Evolutionary conservation across 2,329 filamentous ascomycete genomes (phyloP).

Genomic region (Colletotrichum plurivorum): DNA sequence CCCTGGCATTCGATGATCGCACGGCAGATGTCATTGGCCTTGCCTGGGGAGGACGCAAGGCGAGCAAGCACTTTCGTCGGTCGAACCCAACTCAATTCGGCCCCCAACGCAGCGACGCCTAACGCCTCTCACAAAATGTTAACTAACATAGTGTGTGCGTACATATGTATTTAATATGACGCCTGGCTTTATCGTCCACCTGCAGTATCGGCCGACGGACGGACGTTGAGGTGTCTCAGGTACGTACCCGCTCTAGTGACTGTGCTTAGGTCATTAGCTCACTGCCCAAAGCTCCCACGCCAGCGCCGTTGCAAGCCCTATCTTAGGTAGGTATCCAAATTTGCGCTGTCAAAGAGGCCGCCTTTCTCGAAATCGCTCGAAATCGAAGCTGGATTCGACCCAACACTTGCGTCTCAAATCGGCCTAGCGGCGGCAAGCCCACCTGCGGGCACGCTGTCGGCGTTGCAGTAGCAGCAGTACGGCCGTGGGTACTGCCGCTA

Average conservation of each 20-base stretch:
- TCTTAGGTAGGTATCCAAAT: neutral
- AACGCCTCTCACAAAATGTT: too few species aligned
- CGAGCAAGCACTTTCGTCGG: slow-evolving; percentile 3
- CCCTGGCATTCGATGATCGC: slow-evolving; percentile 6
- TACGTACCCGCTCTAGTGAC: too few species aligned
- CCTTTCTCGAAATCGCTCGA: slow-evolving; percentile 8
- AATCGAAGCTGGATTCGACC: slow-evolving; percentile 1
- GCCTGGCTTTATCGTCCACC: slow-evolving; percentile 14
- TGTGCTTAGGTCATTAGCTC: too few species aligned
- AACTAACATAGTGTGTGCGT: too few species aligned
- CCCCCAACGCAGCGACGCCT: too few species aligned
- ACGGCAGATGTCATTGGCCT: slow-evolving; percentile 19
- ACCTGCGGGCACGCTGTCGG: slow-evolving; percentile 11
- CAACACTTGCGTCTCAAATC: slow-evolving; percentile 9
- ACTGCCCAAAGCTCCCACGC: slow-evolving; percentile 28
- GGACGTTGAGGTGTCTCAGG: slow-evolving; percentile 7
- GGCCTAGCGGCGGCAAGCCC: slow-evolving; percentile 17
- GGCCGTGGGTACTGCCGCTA: slow-evolving; percentile 1
- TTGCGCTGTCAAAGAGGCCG: slow-evolving; percentile 30
- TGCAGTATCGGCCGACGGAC: slow-evolving; percentile 15
- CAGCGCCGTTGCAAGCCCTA: slow-evolving; percentile 3
- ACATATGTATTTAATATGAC: too few species aligned
- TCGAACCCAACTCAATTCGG: too few species aligned
- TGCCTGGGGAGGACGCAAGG: neutral
- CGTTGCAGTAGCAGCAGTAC: slow-evolving; percentile 23